These are phyloP conservation scores for Aspergillus alliaceus DNA, from an alignment of 2,329 filamentous ascomycete genomes.

Conservation along the genomic window DNA sequence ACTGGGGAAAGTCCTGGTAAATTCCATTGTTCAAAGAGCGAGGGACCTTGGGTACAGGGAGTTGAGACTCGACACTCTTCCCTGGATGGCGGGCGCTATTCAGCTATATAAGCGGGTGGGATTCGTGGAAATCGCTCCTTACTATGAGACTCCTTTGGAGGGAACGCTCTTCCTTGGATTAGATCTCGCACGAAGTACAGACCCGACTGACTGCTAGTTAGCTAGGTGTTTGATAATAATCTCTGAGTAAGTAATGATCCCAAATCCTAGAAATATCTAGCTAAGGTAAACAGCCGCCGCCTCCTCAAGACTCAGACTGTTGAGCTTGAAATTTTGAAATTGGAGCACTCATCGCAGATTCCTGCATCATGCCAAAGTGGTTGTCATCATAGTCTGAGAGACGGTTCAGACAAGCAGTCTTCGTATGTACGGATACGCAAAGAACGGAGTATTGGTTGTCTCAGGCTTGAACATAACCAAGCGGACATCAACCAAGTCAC, in stretches of 20 bases:
- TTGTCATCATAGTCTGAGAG: constrained; percentile 27
- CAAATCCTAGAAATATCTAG: too few species aligned
- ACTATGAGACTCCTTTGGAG: constrained; percentile 58
- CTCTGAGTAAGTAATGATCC: too few species aligned
- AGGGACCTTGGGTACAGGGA: constrained; percentile 50
- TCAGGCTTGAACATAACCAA: constrained; percentile 1
- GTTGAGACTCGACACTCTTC: constrained; percentile 58
- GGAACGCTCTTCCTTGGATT: constrained; percentile 55
- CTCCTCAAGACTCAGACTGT: constrained; percentile 31
- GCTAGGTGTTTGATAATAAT: too few species aligned
- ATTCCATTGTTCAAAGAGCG: constrained; percentile 47
- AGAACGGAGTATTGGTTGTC: neutral
- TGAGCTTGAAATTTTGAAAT: constrained; percentile 30
- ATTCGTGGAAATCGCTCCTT: constrained; percentile 53
- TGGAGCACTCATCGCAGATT: constrained; percentile 22
- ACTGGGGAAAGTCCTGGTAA: constrained; percentile 50
- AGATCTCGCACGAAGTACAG: constrained; percentile 7
- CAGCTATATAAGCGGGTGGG: constrained; percentile 52
- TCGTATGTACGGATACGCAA: neutral
- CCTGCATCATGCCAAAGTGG: constrained; percentile 25
- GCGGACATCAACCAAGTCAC: neutral
- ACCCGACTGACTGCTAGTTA: too few species aligned
- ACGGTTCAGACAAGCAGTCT: neutral
- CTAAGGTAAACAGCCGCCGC: neutral
- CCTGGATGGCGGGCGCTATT: constrained; percentile 52